A percentile compares a stretch with the other conserved stretches of the same genome.
Evolutionary conservation across 441 rosid genomes (phyloP).

Genomic region (Rhodomyrtus psidioides): DNA sequence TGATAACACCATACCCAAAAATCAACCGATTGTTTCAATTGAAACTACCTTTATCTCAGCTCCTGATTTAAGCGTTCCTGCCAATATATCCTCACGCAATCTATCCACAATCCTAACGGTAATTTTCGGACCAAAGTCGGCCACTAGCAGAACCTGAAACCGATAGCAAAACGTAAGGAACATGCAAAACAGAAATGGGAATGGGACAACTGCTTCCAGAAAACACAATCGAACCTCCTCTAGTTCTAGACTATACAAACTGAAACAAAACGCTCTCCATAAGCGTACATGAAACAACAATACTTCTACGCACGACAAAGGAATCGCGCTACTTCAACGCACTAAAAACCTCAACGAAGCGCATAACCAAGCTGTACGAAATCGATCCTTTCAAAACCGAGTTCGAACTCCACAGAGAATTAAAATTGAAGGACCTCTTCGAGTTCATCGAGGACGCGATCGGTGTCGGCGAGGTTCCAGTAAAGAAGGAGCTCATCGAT

Average conservation of each 20-base stretch:
- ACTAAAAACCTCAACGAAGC: not conserved
- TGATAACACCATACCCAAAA: not conserved
- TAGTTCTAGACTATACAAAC: not conserved
- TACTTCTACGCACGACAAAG: not conserved
- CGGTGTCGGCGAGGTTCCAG: conserved; percentile 95
- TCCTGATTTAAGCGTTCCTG: conserved; percentile 86
- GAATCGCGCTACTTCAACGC: not conserved
- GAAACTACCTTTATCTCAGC: conserved; percentile 66
- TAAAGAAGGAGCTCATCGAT: conserved; percentile 84
- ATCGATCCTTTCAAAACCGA: not conserved
- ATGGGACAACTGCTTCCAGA: not conserved
- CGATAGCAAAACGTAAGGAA: not conserved
- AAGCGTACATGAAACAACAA: not conserved
- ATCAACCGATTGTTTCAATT: not conserved
- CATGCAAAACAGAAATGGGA: not conserved
- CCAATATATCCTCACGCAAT: conserved; percentile 68
- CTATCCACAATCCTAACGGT: conserved; percentile 84
- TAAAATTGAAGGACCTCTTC: conserved; percentile 53
- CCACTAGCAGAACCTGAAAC: conserved; percentile 65
- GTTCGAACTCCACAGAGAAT: not conserved
- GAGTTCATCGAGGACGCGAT: conserved; percentile 83
- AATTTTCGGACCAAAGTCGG: conserved; percentile 93
- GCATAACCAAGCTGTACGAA: not conserved
- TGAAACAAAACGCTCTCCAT: not conserved
- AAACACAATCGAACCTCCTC: not conserved